Conservation (phyloP, 1,139 yeast genomes). For the Yamadazyma songkhlaensis region DNA sequence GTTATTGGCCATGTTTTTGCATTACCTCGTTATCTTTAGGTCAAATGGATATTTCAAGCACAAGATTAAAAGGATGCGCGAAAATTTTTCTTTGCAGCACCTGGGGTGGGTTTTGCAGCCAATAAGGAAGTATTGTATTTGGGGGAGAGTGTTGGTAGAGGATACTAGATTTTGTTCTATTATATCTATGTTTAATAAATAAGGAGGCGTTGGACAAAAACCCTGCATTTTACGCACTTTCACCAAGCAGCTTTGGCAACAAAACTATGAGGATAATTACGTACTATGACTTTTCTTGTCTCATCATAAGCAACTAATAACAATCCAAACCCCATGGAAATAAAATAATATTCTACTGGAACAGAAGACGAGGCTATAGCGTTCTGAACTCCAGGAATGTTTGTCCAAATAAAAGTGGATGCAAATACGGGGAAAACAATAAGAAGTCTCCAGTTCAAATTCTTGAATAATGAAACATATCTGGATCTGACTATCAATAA, state of each 20-base stretch:
- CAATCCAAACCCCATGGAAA: constrained; percentile 46
- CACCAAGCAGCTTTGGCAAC: constrained; percentile 45
- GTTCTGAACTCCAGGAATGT: constrained; percentile 41
- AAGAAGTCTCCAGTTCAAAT: constrained; percentile 24
- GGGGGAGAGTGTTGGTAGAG: no score
- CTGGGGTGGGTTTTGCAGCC: not conserved
- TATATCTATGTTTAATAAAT: no score
- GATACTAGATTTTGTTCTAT: no score
- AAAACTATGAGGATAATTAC: constrained; percentile 36
- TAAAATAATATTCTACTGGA: constrained; percentile 48
- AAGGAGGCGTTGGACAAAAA: no score
- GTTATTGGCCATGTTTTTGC: no score
- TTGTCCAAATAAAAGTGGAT: constrained; percentile 45
- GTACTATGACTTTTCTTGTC: constrained; percentile 34
- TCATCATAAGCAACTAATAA: constrained; percentile 42
- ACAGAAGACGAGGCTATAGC: constrained; percentile 37
- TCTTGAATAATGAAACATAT: constrained; percentile 38
- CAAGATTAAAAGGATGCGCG: no score
- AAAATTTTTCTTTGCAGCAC: no score
- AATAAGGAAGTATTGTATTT: no score
- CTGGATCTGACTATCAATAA: constrained; percentile 47
- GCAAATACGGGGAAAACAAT: constrained; percentile 37
- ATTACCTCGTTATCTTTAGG: no score
- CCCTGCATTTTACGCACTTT: no score
- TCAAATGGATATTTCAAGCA: no score